Base-by-base conservation (phyloP, 225 moss, liverwort and hornwort genomes). In the Marchantia paleacea region DNA sequence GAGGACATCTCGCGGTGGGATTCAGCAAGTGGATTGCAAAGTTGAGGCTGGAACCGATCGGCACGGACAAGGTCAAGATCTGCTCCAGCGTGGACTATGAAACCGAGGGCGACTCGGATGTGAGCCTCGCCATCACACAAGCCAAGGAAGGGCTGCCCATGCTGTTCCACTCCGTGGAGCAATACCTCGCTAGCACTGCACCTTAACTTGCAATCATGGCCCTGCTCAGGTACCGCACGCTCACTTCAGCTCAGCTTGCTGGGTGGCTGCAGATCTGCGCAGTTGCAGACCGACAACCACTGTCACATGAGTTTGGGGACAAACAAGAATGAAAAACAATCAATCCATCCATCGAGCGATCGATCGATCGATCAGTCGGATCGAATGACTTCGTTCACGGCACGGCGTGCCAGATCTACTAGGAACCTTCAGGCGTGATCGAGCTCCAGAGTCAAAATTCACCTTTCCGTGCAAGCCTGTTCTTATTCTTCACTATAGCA, bases 1-100 rank as follows among this genome's bases (percentile, higher is more conserved):
- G 81, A 73, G 85, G 85, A 16, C 85, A 85, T 73, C 81, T 81
- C 16, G 75, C 28, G 7, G 76, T 64, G 54, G 85, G 85, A 55
- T 85, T 78, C 81, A 73, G 70, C 66, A 85, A 82, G 66, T 85
- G 78, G 78, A 15, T 78, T 20, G 78, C 65, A 19, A 65, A 11
- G 25, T 4, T 78, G 67, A 78, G 19, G 78, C 49, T 78, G 50
- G 78, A 19, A 52, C 65, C 78, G 25, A 50, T 78, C 65, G 78
- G 65, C 14, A 50, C 25, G 0, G 65, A 64, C 65, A 78, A 52
- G 65, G 64, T 66, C 29, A 78, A 78, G 78, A n/a, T 78, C 25
- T 19, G 13, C 16, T 78, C 65, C 12, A 65, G 25, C 15, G 67
- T 67, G 22, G 78, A 78, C 0, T 78, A 78, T 65, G 78, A 78